Conservation (phyloP, 2,329 filamentous ascomycete species). For the Aureobasidium sp. region DNA sequence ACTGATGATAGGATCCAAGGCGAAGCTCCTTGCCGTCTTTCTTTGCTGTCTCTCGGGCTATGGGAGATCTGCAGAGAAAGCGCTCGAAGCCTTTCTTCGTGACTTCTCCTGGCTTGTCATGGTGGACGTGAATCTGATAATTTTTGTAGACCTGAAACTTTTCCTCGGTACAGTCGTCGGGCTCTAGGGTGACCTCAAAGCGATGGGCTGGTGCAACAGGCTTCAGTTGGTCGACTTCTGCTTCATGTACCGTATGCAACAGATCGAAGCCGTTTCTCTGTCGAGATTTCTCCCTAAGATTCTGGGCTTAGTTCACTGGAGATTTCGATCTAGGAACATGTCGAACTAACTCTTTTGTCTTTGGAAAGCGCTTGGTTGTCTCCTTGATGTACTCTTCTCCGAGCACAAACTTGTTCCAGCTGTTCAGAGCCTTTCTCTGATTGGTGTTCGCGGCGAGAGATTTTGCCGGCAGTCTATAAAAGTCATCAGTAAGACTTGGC, state of each 20-base stretch:
- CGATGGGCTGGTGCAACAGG: conserved; percentile 54
- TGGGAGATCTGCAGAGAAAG: conserved; percentile 67
- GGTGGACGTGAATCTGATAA: conserved; percentile 68
- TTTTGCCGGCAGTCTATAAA: conserved; percentile 54
- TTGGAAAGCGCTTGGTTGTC: conserved; percentile 57
- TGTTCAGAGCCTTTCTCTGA: conserved; percentile 68
- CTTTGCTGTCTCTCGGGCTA: conserved; percentile 42
- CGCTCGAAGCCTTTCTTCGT: conserved; percentile 56
- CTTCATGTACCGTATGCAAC: conserved; percentile 60
- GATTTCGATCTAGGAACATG: neutral
- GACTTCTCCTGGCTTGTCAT: conserved; percentile 56
- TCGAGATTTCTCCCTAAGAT: conserved; percentile 48
- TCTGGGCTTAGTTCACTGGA: neutral
- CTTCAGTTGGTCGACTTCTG: conserved; percentile 51
- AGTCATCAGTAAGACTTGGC: conserved; percentile 5
- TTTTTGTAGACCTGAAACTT: conserved; percentile 67
- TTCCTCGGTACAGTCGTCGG: conserved; percentile 64
- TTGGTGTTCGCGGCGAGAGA: conserved; percentile 61
- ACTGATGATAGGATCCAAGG: conserved; percentile 73
- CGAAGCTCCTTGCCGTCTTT: conserved; percentile 47
- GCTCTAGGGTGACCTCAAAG: conserved; percentile 64
- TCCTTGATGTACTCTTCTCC: conserved; percentile 62
- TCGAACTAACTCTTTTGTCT: conserved; percentile 53
- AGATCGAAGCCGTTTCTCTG: conserved; percentile 64
- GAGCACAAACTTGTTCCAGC: conserved; percentile 65